Evolutionary conservation across 345 rosid species (phyloP).

Genomic region (Salix suchowensis): DNA sequence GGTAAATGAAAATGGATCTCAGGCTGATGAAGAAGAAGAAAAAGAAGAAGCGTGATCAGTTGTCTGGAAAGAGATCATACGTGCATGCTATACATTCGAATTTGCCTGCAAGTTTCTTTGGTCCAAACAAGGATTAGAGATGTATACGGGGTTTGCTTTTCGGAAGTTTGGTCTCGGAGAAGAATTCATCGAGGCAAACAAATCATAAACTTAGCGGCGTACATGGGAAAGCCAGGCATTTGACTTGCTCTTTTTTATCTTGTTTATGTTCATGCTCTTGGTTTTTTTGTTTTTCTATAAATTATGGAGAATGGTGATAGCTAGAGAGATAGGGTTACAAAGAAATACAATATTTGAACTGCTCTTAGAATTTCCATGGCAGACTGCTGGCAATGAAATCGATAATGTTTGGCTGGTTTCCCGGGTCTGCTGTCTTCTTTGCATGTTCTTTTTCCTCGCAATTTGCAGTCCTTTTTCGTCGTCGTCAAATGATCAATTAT

Average conservation of each 20-base stretch:
- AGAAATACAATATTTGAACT: background rate
- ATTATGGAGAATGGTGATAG: background rate
- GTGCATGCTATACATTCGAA: background rate
- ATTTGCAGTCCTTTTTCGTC: background rate
- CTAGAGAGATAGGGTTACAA: background rate
- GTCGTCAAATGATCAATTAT: background rate
- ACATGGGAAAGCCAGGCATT: constrained; percentile 67
- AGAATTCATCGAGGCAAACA: background rate
- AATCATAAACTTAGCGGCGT: constrained; percentile 33
- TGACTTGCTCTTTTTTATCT: background rate
- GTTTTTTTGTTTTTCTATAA: background rate
- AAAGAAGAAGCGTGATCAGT: background rate
- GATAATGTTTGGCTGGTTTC: background rate
- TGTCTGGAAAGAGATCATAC: background rate
- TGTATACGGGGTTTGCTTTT: background rate
- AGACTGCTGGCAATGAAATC: background rate
- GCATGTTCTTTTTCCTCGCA: background rate
- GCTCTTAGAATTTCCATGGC: background rate
- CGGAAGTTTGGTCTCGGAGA: constrained; percentile 1
- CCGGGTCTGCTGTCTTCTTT: background rate
- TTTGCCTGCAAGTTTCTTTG: background rate
- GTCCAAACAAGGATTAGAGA: background rate
- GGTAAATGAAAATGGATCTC: background rate
- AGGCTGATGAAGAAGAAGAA: background rate
- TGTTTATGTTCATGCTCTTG: background rate